Conservation (phyloP, 495 filamentous ascomycete species). For the Letharia columbiana region DNA sequence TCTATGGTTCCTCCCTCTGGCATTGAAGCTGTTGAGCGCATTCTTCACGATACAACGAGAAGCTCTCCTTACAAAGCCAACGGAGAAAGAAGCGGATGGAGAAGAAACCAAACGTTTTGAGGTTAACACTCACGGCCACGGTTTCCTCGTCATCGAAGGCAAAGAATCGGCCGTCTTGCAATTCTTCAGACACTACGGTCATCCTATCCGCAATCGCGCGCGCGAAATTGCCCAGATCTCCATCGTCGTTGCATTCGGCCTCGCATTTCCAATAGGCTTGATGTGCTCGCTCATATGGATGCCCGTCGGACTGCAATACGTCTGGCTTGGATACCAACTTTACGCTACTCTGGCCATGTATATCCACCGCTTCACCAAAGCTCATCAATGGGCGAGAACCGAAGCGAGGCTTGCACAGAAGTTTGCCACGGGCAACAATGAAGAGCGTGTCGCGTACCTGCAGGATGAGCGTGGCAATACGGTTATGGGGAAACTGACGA, state of each 20-base stretch:
- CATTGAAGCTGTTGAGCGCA: constrained; percentile 17
- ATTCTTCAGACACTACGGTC: constrained; percentile 21
- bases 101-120: constrained; percentile 13
- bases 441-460: not conserved
- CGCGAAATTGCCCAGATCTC: constrained; percentile 18
- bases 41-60: constrained; percentile 8
- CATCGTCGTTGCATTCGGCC: constrained; percentile 17
- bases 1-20: constrained; percentile 13
- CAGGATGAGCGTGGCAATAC: not conserved
- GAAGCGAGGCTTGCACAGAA: constrained; percentile 11
- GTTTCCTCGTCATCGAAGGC: constrained; percentile 20
- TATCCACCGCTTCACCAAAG: constrained; percentile 6
- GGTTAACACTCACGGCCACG: constrained; percentile 14
- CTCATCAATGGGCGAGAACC: constrained; percentile 11
- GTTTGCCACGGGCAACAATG: not conserved
- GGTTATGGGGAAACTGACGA: not conserved
- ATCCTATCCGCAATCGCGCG: constrained; percentile 18
- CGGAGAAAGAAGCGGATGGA: not conserved
- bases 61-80: not conserved
- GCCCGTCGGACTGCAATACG: constrained; percentile 13
- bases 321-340: constrained; percentile 19
- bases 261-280: constrained; percentile 16
- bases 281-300: constrained; percentile 19
- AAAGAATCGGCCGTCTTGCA: constrained; percentile 14
- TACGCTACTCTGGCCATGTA: constrained; percentile 19